phyloP scores from a whole-genome alignment of 176 grass and related monocot species.

The Hsuehochloa calcarea region DNA sequence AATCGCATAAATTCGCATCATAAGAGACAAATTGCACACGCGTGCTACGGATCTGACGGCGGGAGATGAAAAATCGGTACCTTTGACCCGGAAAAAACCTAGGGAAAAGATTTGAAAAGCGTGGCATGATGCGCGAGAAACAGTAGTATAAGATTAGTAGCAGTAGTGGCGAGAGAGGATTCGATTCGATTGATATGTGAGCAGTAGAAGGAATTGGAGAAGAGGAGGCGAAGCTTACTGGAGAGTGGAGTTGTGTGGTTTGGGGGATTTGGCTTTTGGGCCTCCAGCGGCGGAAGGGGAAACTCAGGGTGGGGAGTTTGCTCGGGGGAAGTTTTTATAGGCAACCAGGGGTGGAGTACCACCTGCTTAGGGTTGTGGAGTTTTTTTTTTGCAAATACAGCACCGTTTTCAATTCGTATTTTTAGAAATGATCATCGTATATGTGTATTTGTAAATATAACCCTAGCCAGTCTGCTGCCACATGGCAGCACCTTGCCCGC shows the following conservation, averaged over 20 bases:
- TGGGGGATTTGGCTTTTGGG: slow-evolving; percentile 35
- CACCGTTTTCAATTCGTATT: too few species aligned
- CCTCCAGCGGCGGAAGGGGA: not conserved
- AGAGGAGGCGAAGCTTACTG: slow-evolving; percentile 44
- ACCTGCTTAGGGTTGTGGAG: too few species aligned
- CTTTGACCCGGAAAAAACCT: slow-evolving; percentile 46
- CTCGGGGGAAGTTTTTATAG: too few species aligned
- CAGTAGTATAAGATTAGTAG: slow-evolving; percentile 26
- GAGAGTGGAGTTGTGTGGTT: slow-evolving; percentile 34
- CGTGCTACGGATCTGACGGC: slow-evolving; percentile 23
- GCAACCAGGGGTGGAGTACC: too few species aligned
- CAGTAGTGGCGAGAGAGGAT: slow-evolving; percentile 19
- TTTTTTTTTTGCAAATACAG: too few species aligned
- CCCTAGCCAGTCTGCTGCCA: too few species aligned
- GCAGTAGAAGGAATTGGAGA: slow-evolving; percentile 21
- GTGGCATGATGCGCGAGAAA: slow-evolving; percentile 42
- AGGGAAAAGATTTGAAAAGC: slow-evolving; percentile 37
- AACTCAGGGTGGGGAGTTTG: too few species aligned
- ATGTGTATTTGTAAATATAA: too few species aligned
- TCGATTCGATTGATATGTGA: slow-evolving; percentile 21
- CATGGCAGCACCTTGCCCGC: too few species aligned
- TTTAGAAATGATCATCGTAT: too few species aligned
- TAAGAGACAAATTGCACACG: not conserved
- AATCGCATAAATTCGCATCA: not conserved
- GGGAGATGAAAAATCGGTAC: slow-evolving; percentile 29